Percentiles rank a stretch among this genome's conserved stretches.
Evolutionary conservation across 1,139 yeast genomes (phyloP).

Genomic region (Debaryomycetaceae sp.): DNA sequence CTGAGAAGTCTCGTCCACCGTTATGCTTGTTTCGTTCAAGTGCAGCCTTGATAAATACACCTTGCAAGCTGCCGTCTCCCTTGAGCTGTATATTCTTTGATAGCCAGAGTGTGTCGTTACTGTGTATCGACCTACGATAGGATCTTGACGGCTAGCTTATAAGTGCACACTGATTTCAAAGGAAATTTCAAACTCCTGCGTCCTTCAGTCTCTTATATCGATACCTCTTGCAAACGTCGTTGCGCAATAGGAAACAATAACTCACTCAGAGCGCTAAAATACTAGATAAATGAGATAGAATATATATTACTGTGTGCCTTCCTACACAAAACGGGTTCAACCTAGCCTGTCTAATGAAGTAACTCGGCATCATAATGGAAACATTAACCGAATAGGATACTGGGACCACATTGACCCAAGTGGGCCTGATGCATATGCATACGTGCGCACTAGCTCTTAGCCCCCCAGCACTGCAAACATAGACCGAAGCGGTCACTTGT

Average conservation of each 20-base stretch:
- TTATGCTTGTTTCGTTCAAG: too few species aligned
- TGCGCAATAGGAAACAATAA: background rate
- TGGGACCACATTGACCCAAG: background rate
- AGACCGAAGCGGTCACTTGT: background rate
- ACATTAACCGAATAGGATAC: background rate
- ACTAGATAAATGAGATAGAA: background rate
- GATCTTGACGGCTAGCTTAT: too few species aligned
- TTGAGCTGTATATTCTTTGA: too few species aligned
- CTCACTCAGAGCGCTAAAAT: background rate
- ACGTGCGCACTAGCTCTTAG: background rate
- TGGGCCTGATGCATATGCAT: background rate
- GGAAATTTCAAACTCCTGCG: background rate
- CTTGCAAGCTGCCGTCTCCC: too few species aligned
- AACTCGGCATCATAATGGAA: background rate
- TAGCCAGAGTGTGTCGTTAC: too few species aligned
- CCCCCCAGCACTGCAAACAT: background rate
- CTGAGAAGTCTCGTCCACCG: too few species aligned
- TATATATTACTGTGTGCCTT: background rate
- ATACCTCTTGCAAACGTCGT: background rate
- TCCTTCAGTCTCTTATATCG: background rate
- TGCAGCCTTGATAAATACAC: too few species aligned
- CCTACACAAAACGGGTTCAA: background rate
- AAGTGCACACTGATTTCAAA: too few species aligned
- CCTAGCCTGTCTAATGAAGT: background rate
- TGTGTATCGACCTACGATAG: too few species aligned